Conservation (phyloP, 2,329 filamentous ascomycete species). For the Fusarium hostae region DNA sequence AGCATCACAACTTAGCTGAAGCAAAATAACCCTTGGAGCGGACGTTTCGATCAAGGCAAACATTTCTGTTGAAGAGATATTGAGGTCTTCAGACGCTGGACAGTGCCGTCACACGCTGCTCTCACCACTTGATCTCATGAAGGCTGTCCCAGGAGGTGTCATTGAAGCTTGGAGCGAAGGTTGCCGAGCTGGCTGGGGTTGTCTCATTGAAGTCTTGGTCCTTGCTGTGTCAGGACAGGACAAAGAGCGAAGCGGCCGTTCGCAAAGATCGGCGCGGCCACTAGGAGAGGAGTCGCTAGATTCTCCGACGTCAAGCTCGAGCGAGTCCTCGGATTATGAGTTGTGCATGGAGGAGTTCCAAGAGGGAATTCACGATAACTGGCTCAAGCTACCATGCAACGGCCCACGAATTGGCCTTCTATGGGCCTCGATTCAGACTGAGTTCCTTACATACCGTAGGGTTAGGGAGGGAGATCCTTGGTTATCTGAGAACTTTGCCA, state of each 20-base stretch:
- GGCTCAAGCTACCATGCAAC: neutral
- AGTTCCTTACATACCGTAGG: constrained; percentile 27
- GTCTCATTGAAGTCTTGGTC: fast-evolving
- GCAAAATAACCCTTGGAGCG: fast-evolving
- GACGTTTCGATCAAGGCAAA: neutral
- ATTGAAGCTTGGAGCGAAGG: neutral
- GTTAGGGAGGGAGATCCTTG: neutral
- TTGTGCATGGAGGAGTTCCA: fast-evolving
- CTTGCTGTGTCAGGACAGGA: fast-evolving
- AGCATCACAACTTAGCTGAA: neutral
- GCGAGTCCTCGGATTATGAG: fast-evolving
- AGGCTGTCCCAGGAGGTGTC: neutral
- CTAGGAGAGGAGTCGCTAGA: neutral
- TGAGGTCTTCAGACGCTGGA: fast-evolving
- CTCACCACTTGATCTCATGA: fast-evolving
- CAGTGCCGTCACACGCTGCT: neutral
- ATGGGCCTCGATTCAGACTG: constrained; percentile 10
- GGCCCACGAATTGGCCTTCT: neutral
- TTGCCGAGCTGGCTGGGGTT: neutral
- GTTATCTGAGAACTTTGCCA: constrained; percentile 15
- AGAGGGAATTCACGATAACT: fast-evolving
- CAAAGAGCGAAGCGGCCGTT: fast-evolving
- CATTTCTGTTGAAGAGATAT: fast-evolving
- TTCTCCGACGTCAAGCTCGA: neutral
- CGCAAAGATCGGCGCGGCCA: fast-evolving